Evolutionary conservation across 768 basidiomycete genomes (phyloP), one percentile per base, ranked within the genome.

Genomic region (Agrocybe pediades): DNA sequence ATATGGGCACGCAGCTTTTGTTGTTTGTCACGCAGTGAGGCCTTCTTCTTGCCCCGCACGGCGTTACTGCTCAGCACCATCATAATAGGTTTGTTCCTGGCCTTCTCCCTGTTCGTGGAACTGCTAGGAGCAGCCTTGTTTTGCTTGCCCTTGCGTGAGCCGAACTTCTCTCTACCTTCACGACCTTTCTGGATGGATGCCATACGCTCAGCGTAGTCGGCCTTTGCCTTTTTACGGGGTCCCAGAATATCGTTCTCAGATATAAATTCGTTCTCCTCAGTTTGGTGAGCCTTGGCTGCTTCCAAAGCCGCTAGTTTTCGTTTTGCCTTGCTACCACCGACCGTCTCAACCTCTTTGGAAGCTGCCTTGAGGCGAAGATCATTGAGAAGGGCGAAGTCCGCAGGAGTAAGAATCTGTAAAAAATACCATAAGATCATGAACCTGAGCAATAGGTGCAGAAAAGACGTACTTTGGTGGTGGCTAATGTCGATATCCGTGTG

Each of bases 1-100:
- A 91, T 89, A 67, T 92, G 91, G 54, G 84, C 85, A 47, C 90
- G 73, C 60, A 92, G 64, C 68, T 84, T 86, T 62, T 80, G 84
- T 68, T 94, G 92, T 69, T 93, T 94, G 55, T 93, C 87, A 60
- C 85, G 77, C 62, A 94, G 68, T 0, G 86, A 88, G 20, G 85
- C 86, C 73, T 88, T 91, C 75, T 90, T 92, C 75, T 94, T 93
- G 1, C 89, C 77, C 58, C 78, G 76, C n/a, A 93, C 89, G 1
- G 85, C 84, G 1, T 80, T 80, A 54, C 88, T 91, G 46, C 86
- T 79, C 57, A 93, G 72, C 49, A 92, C 86, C 92, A 93, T 94
- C 95, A 96, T 95, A 60, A 96, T 82, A 21, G 95, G 95, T 70
- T 98, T 97, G 69, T 95, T 95, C 67, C 89, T 82, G 33, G 86